These are phyloP conservation scores for Poa annua DNA, from an alignment of 176 grass and related monocot genomes.

Conservation along the genomic window DNA sequence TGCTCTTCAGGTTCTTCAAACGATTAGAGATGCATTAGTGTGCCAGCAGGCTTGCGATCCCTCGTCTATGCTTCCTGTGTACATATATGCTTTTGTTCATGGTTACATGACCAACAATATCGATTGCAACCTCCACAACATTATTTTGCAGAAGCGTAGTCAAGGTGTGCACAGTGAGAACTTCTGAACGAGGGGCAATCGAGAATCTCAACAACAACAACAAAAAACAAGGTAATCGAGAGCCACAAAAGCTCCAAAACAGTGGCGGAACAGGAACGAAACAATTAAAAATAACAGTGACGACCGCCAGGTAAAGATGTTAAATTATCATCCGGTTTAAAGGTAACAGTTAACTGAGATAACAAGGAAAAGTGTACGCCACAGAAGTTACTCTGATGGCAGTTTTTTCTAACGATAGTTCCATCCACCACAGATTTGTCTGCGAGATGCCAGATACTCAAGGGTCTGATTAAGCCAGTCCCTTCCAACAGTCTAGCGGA, in stretches of 20 bases:
- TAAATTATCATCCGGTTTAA: constrained; percentile 31
- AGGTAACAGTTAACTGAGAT: neutral
- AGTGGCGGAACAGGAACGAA: neutral
- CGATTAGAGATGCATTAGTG: no score
- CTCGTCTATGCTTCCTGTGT: no score
- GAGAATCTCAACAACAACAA: no score
- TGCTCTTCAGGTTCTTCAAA: neutral
- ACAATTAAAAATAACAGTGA: neutral
- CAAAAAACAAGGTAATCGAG: neutral
- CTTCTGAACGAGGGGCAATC: no score
- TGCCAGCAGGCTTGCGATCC: no score
- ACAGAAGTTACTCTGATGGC: constrained; percentile 34
- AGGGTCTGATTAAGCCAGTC: constrained; percentile 47
- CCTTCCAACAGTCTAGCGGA: constrained; percentile 40
- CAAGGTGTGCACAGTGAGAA: no score
- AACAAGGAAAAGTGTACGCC: neutral
- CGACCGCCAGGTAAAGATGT: neutral
- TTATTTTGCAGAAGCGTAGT: no score
- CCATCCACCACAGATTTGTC: constrained; percentile 26
- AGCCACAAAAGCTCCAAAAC: neutral
- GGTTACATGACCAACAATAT: neutral
- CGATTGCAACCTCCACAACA: no score
- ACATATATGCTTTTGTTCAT: neutral
- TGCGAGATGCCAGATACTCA: constrained; percentile 10
- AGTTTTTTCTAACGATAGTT: constrained; percentile 24